Percentiles rank a stretch among this genome's conserved stretches.
phyloP scores from a whole-genome alignment of 495 filamentous ascomycete species.

The Aspergillus panamensis region DNA sequence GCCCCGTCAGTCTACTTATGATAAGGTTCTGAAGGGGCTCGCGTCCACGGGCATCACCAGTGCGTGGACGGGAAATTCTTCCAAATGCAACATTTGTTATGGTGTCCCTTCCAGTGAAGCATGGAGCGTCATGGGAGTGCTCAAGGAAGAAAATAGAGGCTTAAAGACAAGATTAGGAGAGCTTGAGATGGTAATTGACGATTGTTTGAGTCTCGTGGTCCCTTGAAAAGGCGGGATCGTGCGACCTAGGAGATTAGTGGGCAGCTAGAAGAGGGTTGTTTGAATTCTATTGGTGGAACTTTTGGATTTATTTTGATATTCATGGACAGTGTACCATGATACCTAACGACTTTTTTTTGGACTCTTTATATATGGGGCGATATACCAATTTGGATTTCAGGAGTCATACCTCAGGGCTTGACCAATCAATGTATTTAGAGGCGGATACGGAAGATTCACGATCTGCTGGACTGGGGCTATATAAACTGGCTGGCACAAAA shows the following conservation, averaged over 20 bases:
- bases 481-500: neutral
- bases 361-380: neutral
- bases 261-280: neutral
- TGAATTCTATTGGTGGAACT: neutral
- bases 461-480: neutral
- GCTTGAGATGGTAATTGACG: slow-evolving; percentile 66
- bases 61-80: slow-evolving; percentile 31
- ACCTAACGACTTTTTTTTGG: slow-evolving; percentile 9
- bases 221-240: slow-evolving; percentile 19
- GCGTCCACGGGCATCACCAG: slow-evolving; percentile 35
- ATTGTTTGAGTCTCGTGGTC: slow-evolving; percentile 63
- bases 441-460: neutral
- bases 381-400: slow-evolving; percentile 11
- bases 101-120: slow-evolving; percentile 62
- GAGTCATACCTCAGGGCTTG: neutral
- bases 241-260: neutral
- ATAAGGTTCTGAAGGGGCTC: slow-evolving; percentile 42
- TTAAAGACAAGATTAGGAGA: slow-evolving; percentile 65
- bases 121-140: slow-evolving; percentile 65
- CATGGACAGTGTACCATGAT: slow-evolving; percentile 15
- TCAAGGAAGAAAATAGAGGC: slow-evolving; percentile 69
- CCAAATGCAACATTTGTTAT: slow-evolving; percentile 57
- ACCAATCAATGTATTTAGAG: slow-evolving; percentile 9
- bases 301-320: neutral
- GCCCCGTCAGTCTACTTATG: slow-evolving; percentile 38